A percentile compares a stretch with the other conserved stretches of the same genome.
These are phyloP conservation scores for Ophiostoma himal-ulmi DNA, from an alignment of 2,329 filamentous ascomycete genomes.

Conservation along the genomic window DNA sequence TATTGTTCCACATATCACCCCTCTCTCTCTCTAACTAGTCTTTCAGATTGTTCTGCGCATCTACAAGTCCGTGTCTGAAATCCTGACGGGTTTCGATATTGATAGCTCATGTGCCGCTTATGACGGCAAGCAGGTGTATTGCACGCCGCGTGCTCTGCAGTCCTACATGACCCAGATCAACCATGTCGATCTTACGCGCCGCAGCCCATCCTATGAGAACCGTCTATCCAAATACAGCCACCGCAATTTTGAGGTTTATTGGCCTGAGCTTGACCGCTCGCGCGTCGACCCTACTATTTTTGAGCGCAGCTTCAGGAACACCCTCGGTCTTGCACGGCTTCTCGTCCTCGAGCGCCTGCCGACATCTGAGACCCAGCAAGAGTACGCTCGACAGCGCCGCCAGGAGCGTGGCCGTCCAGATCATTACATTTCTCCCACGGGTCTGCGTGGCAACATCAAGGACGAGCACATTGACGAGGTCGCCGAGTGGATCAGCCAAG, in stretches of 20 bases:
- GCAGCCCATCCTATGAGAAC: slow-evolving; percentile 83
- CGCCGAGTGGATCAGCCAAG: slow-evolving; percentile 72
- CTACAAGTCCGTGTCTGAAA: slow-evolving; percentile 78
- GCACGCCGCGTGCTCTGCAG: slow-evolving; percentile 67
- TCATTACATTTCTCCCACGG: slow-evolving; percentile 34
- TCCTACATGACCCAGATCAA: slow-evolving; percentile 81
- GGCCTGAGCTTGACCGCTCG: slow-evolving; percentile 67
- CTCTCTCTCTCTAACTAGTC: not conserved
- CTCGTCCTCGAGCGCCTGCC: slow-evolving; percentile 61
- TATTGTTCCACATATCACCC: not conserved
- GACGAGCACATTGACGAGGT: slow-evolving; percentile 72
- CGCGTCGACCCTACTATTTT: slow-evolving; percentile 80
- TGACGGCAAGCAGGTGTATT: slow-evolving; percentile 73
- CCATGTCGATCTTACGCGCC: slow-evolving; percentile 68
- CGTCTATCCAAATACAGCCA: slow-evolving; percentile 80
- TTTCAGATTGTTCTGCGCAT: slow-evolving; percentile 59
- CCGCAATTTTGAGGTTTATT: slow-evolving; percentile 78
- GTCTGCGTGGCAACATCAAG: slow-evolving; percentile 62
- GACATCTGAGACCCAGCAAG: not conserved
- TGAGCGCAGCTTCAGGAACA: slow-evolving; percentile 70
- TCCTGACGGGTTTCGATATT: slow-evolving; percentile 83
- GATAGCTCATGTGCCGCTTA: slow-evolving; percentile 78
- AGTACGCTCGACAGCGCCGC: not conserved
- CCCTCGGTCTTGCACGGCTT: slow-evolving; percentile 69
- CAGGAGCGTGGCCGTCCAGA: not conserved